Evolutionary conservation across 805 yeast genomes (phyloP).

Genomic region (Schizosaccharomyces japonicus): DNA sequence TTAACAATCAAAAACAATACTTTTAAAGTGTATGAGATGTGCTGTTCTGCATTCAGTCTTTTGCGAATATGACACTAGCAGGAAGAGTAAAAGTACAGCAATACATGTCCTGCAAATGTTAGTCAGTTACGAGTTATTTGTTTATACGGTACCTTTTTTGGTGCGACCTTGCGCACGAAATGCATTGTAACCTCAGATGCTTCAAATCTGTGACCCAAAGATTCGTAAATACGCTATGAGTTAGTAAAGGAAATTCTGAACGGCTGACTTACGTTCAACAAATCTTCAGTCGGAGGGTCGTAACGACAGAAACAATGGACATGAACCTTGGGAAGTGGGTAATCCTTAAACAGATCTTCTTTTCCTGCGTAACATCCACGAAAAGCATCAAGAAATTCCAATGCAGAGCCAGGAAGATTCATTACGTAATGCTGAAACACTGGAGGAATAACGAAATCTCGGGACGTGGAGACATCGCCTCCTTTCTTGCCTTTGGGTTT

Average conservation of each 20-base stretch:
- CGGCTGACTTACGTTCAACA: not conserved
- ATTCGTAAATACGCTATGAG: slow-evolving; percentile 15
- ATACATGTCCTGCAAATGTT: slow-evolving; percentile 60
- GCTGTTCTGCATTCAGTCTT: too few species aligned
- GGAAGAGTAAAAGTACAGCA: slow-evolving; percentile 58
- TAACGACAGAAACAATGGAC: slow-evolving; percentile 85
- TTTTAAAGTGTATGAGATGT: too few species aligned
- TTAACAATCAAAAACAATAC: too few species aligned
- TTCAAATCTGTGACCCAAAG: slow-evolving; percentile 24
- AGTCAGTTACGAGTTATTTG: not conserved
- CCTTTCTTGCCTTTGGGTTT: slow-evolving; percentile 16
- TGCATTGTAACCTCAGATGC: slow-evolving; percentile 38
- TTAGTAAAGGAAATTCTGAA: not conserved
- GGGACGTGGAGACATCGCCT: slow-evolving; percentile 17
- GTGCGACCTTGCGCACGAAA: slow-evolving; percentile 80
- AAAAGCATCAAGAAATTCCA: slow-evolving; percentile 28
- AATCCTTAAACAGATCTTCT: slow-evolving; percentile 10
- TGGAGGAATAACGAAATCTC: slow-evolving; percentile 21
- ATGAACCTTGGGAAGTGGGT: slow-evolving; percentile 50
- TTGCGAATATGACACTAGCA: slow-evolving; percentile 17
- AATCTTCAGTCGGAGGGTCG: slow-evolving; percentile 42
- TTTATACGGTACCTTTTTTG: slow-evolving; percentile 19
- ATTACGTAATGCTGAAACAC: slow-evolving; percentile 56
- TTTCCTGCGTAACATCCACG: not conserved
- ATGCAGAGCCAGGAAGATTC: slow-evolving; percentile 88